phyloP scores from a whole-genome alignment of 2,329 filamentous ascomycete genomes.

The Colletotrichum tamarilloi region DNA sequence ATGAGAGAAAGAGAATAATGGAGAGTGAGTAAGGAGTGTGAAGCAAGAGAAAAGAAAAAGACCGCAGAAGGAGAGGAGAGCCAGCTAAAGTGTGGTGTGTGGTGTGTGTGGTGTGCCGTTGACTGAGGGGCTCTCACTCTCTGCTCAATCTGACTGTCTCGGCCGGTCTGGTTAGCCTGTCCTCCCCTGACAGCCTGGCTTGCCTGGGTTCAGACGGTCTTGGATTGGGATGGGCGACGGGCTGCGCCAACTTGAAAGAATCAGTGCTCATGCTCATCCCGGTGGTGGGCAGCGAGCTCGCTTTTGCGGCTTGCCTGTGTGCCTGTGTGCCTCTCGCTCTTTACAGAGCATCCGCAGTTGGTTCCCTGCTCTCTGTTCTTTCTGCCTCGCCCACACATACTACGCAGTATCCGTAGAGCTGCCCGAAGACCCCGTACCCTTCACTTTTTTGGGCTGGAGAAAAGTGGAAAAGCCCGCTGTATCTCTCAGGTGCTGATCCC shows the following conservation, averaged over 20 bases:
- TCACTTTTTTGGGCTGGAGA: neutral
- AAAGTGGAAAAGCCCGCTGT: constrained; percentile 14
- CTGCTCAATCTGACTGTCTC: constrained; percentile 33
- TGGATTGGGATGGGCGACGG: constrained; percentile 23
- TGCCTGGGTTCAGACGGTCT: constrained; percentile 33
- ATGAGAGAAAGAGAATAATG: neutral
- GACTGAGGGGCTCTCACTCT: constrained; percentile 21
- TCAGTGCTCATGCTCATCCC: constrained; percentile 21
- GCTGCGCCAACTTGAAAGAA: constrained; percentile 24
- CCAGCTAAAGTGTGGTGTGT: neutral
- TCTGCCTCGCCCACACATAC: neutral
- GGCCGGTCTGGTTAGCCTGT: constrained; percentile 15
- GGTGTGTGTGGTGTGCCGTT: constrained; percentile 6
- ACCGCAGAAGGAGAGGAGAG: constrained; percentile 4
- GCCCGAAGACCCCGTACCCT: constrained; percentile 12
- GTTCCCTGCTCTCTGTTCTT: neutral
- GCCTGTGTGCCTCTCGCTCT: no score
- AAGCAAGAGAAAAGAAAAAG: neutral
- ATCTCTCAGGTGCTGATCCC: neutral
- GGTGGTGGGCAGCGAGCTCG: neutral
- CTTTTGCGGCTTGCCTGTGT: neutral
- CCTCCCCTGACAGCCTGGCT: constrained; percentile 31
- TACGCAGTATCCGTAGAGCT: neutral
- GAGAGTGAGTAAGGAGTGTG: neutral
- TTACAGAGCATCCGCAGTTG: neutral